phyloP scores from a whole-genome alignment of 1,139 yeast species.

The Protomyces lactucae-debilis region DNA sequence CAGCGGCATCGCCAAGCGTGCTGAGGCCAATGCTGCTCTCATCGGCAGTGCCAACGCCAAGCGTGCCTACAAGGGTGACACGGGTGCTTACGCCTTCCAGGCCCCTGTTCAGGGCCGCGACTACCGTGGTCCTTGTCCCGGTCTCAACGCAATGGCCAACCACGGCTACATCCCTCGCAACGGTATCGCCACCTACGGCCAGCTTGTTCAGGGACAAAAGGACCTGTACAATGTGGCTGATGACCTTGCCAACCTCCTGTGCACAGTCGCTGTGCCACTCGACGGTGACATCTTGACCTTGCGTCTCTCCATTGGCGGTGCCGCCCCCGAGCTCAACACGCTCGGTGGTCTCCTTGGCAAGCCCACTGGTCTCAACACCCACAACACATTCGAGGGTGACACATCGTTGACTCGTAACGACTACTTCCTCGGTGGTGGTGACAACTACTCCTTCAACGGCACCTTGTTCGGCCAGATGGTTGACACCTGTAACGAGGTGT shows the following conservation, averaged over 20 bases:
- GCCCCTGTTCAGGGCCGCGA: slow-evolving; percentile 11
- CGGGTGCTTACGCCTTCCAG: slow-evolving; percentile 15
- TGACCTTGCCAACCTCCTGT: slow-evolving; percentile 17
- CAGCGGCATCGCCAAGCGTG: not conserved
- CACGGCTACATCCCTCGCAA: slow-evolving; percentile 25
- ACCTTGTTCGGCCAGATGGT: slow-evolving; percentile 20
- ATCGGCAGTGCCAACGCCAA: not conserved
- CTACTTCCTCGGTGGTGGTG: slow-evolving; percentile 19
- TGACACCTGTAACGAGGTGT: slow-evolving; percentile 5
- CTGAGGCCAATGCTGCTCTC: not conserved
- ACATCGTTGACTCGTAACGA: slow-evolving; percentile 22
- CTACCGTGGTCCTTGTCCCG: slow-evolving; percentile 26
- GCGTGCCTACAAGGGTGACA: slow-evolving; percentile 14
- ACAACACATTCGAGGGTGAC: slow-evolving; percentile 26
- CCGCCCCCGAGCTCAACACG: slow-evolving; percentile 7
- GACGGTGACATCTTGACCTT: slow-evolving; percentile 20
- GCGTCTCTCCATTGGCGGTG: slow-evolving; percentile 11
- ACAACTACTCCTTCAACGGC: slow-evolving; percentile 24
- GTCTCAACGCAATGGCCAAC: slow-evolving; percentile 22
- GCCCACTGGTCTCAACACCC: slow-evolving; percentile 16
- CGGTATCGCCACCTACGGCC: slow-evolving; percentile 21
- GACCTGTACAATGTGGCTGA: slow-evolving; percentile 17
- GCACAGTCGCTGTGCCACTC: slow-evolving; percentile 13
- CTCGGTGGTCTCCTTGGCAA: slow-evolving; percentile 4
- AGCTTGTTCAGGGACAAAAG: slow-evolving; percentile 18